Evolutionary conservation across 2,329 filamentous ascomycete genomes (phyloP), one percentile per base, ranked within the genome.

Genomic region (Ophiognomonia clavigignenti-juglandacearum): DNA sequence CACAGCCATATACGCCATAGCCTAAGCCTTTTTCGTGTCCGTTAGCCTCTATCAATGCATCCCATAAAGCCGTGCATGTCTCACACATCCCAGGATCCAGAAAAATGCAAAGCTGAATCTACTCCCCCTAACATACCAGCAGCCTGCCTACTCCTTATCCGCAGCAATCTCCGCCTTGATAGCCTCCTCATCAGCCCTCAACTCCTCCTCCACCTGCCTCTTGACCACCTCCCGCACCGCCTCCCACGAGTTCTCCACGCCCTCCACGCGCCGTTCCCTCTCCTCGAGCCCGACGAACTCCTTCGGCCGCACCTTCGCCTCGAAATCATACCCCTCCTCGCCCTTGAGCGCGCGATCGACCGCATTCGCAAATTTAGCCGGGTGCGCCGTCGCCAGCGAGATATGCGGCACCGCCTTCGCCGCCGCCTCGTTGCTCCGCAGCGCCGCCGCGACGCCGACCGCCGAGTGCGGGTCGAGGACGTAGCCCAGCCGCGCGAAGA

Each of bases 381-480:
- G 92, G 66, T 98, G 93, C 3, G 93, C 93, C 2, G 93, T 98
- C 2, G 91, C 88, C 3, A 98, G 80, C 1, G 89, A 83, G 59
- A 98, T 86, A 64, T 95, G 86, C n/a, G 67, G 73, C 43, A 83
- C 69, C 14, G 71, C 70, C 3, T 73, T 63, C 24, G 24, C 69
- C 14, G 71, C 70, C 3, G 73, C 63, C 23, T 67, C 68, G 1
- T 71, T 65, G 11, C 88, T 90, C 48, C 90, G 78, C 45, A 82
- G 63, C 0, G 91, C 78, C 1, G 88, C 91, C 16, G 85, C 77
- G 32, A 96, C 77, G 47, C 91, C 93, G 38, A 98, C 86, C 2
- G 93, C 89, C 0, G 89, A 84, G 70, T 98, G 93, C 1, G 93
- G 93, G 63, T 98, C 93, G 1, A 97, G 80, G 35, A 97, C 79